A percentile compares a stretch with the other conserved stretches of the same genome.
Evolutionary conservation across 2,329 filamentous ascomycete genomes (phyloP).

Genomic region (Pseudogymnoascus sp.): DNA sequence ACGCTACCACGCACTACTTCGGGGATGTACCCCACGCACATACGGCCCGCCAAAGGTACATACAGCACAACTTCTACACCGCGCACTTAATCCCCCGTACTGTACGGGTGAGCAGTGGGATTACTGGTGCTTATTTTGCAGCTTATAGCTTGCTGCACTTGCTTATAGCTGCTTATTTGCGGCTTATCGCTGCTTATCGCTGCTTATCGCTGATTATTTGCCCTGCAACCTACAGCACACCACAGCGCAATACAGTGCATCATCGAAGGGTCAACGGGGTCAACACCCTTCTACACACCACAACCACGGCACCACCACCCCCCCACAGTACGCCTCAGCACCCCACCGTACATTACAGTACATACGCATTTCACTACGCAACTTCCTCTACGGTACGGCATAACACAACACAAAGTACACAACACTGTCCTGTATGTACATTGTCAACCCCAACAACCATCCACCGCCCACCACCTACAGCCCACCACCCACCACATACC

Average conservation of each 20-base stretch:
- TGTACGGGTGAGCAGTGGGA: not conserved
- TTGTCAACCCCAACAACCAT: not conserved
- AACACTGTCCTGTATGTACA: not conserved
- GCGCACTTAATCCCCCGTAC: not conserved
- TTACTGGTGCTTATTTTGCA: not conserved
- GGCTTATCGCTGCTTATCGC: not conserved
- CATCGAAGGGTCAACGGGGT: not conserved
- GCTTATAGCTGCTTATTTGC: not conserved
- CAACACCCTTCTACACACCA: not conserved
- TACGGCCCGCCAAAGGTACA: not conserved
- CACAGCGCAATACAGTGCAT: not conserved
- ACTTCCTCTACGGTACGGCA: not conserved
- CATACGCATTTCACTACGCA: not conserved
- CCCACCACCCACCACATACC: not conserved
- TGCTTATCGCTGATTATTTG: not conserved
- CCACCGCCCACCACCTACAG: not conserved
- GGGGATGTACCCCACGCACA: not conserved
- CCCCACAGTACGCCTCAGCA: not conserved
- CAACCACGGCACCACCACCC: not conserved
- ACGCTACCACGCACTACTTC: not conserved
- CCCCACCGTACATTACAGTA: not conserved
- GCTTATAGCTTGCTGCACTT: not conserved
- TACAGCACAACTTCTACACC: not conserved
- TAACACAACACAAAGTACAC: not conserved
- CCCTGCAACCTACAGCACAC: not conserved